Conservation (phyloP, 179 eudicot genomes). For the Sideroxylon spinosum region DNA sequence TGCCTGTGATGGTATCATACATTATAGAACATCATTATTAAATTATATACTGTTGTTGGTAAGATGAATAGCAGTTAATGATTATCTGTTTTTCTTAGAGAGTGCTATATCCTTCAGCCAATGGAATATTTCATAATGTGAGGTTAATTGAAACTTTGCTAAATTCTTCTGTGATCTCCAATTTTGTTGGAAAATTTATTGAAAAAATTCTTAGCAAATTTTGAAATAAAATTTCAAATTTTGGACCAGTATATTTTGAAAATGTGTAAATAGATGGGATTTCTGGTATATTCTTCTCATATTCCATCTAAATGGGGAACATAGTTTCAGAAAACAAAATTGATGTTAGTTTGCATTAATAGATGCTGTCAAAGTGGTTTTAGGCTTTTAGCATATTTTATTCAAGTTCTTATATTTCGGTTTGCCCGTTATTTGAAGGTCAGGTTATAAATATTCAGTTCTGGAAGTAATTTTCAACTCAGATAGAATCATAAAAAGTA, state of each 20-base stretch:
- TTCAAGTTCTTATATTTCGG: background rate
- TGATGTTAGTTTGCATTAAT: background rate
- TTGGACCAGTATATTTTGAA: background rate
- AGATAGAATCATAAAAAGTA: background rate
- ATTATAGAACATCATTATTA: too few species aligned
- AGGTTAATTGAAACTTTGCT: background rate
- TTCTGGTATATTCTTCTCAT: background rate
- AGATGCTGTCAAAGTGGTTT: background rate
- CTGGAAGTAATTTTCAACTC: slow-evolving; percentile 5
- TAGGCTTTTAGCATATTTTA: background rate
- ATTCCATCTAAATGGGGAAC: background rate
- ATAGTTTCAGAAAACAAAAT: background rate
- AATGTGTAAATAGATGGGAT: background rate
- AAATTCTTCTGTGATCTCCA: background rate
- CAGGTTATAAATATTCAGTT: background rate
- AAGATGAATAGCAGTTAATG: background rate
- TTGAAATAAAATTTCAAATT: background rate
- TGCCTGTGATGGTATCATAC: too few species aligned
- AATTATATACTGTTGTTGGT: too few species aligned
- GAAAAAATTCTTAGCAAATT: background rate
- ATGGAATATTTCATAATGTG: background rate
- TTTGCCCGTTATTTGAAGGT: background rate
- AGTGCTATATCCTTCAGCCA: background rate
- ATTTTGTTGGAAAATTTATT: background rate
- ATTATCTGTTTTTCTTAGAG: background rate